Evolutionary conservation across 148 eudicot genomes (phyloP), one percentile per base, ranked within the genome.

Genomic region (Pouteria glomerata): DNA sequence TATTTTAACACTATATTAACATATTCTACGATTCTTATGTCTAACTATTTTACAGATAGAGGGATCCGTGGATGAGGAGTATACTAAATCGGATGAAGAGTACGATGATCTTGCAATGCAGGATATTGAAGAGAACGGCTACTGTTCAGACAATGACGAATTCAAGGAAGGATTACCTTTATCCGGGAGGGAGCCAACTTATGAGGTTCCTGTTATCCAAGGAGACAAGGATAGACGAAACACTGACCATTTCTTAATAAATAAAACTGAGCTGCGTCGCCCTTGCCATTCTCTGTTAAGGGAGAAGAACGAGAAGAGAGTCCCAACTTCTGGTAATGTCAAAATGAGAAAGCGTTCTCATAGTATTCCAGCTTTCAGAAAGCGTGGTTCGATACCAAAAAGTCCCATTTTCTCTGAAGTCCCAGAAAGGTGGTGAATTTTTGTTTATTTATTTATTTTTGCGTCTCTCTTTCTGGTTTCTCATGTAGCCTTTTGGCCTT

Each of bases 31-130:
- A 8, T 59, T 18, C 35, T 62, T 16, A 47, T 72, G 55, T 52
- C 14, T 16, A 63, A 24, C 13, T 61, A 35, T 39, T 29, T 50
- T 34, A 60, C 85, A 95, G 96, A 77, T 95, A 80, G 99, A 95
- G 79, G 98, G 99, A 11, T 95, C 99, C 19, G 97, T 95, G 23
- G 99, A 95, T 66, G 99, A 92, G 80, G 93, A 72, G 63, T 95
- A 94, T 10, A 87, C 92, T 8, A 84, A 90, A 76, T 95, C 97
- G 11, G 97, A 93, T 18, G 98, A 93, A 76, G 98, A 93, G 78
- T 93, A 90, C 4, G 97, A 90, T 42, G 98, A 93, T 81, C 83
- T 93, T n/a, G 98, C 89, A 0, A 90, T 93, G 91, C 84, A 86
- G 68, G 96, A 91, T 77, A 75, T 73, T 63, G 83, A 79, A 71